Percentiles rank a stretch among this genome's conserved stretches.
Conservation (phyloP, 2,329 filamentous ascomycete species). For the Aspergillus caelatus region DNA sequence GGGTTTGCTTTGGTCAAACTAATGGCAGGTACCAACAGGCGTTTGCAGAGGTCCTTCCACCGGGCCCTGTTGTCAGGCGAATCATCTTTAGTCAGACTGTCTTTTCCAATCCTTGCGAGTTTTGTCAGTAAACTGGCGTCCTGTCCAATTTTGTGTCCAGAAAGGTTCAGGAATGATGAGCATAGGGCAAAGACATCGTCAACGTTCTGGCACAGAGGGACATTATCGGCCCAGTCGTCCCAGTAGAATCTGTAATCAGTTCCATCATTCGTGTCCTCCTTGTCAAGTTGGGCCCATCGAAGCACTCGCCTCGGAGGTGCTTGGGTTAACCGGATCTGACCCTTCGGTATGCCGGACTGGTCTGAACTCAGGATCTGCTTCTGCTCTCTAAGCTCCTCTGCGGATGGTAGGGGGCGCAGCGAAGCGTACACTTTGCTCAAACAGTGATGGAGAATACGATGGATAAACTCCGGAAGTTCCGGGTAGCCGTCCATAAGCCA, state of each 20-base stretch:
- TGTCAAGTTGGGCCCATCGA: slow-evolving; percentile 83
- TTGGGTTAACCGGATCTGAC: slow-evolving; percentile 64
- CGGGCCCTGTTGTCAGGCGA: slow-evolving; percentile 72
- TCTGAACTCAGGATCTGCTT: slow-evolving; percentile 60
- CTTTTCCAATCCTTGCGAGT: slow-evolving; percentile 79
- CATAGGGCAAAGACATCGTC: slow-evolving; percentile 90
- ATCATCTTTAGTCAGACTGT: slow-evolving; percentile 70
- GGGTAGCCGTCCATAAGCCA: slow-evolving; percentile 88
- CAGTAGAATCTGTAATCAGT: slow-evolving; percentile 89
- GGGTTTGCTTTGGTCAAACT: slow-evolving; percentile 86
- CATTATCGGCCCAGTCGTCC: slow-evolving; percentile 93
- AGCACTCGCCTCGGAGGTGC: slow-evolving; percentile 67
- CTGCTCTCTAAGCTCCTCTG: slow-evolving; percentile 49
- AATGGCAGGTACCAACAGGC: slow-evolving; percentile 82
- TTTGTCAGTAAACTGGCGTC: slow-evolving; percentile 79
- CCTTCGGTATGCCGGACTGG: slow-evolving; percentile 69
- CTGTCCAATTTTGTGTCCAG: slow-evolving; percentile 86
- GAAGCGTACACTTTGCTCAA: slow-evolving; percentile 72
- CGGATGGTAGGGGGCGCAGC: slow-evolving; percentile 50
- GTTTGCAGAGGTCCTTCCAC: slow-evolving; percentile 83
- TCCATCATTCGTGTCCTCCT: slow-evolving; percentile 72
- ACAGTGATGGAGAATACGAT: slow-evolving; percentile 82
- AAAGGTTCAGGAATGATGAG: slow-evolving; percentile 78
- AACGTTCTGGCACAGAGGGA: slow-evolving; percentile 86
- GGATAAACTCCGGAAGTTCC: slow-evolving; percentile 77